Conservation (phyloP, 176 grass and related monocot genomes). For the Thinopyrum elongatum region DNA sequence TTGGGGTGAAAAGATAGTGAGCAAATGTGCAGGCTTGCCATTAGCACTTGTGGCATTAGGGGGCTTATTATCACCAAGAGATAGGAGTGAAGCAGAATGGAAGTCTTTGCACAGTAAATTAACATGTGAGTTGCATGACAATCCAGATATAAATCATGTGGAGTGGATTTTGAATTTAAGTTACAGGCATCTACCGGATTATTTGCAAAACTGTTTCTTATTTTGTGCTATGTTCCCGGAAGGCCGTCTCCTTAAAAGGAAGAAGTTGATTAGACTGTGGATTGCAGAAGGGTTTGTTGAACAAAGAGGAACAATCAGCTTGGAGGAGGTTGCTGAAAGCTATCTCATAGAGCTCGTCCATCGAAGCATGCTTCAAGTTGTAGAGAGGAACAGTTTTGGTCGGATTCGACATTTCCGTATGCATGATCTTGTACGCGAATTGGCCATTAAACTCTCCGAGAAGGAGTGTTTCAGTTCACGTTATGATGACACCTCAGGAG, state of each 20-base stretch:
- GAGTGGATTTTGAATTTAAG: constrained; percentile 52
- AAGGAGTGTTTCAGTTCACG: constrained; percentile 31
- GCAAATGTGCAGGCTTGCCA: constrained; percentile 51
- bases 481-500: background rate
- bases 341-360: constrained; percentile 43
- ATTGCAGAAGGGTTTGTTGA: constrained; percentile 54
- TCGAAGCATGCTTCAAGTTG: constrained; percentile 52
- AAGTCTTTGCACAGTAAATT: constrained; percentile 39
- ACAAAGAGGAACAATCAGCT: constrained; percentile 31
- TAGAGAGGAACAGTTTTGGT: constrained; percentile 23
- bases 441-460: constrained; percentile 28
- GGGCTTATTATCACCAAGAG: constrained; percentile 34
- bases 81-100: constrained; percentile 26
- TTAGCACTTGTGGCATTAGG: constrained; percentile 51
- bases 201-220: constrained; percentile 64
- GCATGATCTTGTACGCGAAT: constrained; percentile 52
- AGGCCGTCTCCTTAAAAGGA: constrained; percentile 26
- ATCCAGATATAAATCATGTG: constrained; percentile 31
- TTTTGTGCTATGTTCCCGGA: constrained; percentile 55
- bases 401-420: constrained; percentile 31
- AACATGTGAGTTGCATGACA: constrained; percentile 44
- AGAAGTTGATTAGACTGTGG: constrained; percentile 47
- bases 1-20: constrained; percentile 35
- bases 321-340: constrained; percentile 54
- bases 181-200: constrained; percentile 39